Percentiles rank a stretch among this genome's conserved stretches.
Evolutionary conservation across 164 flowering plant species (phyloP).

Genomic region (Euptelea pleiosperma): DNA sequence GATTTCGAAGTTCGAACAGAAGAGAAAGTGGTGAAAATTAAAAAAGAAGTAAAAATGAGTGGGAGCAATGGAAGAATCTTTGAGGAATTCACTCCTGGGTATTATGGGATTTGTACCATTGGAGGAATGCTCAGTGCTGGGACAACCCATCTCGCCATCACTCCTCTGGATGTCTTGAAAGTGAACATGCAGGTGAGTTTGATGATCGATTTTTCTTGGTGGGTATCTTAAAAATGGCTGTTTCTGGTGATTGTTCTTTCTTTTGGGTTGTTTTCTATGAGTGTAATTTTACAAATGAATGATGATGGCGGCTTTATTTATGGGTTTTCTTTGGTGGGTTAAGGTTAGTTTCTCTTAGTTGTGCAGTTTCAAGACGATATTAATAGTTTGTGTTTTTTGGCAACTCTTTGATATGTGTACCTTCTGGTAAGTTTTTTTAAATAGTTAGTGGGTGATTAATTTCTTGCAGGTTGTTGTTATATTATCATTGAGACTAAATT

Average conservation of each 20-base stretch:
- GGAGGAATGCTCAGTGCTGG: slow-evolving; percentile 87
- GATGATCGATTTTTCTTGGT: background rate
- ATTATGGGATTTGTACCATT: slow-evolving; percentile 53
- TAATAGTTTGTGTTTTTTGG: too few relatives aligned
- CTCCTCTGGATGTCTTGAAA: slow-evolving; percentile 80
- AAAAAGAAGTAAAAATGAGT: slow-evolving; percentile 4
- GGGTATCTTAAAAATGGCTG: background rate
- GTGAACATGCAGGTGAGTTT: slow-evolving; percentile 74
- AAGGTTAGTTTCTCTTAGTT: background rate
- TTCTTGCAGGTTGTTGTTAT: too few relatives aligned
- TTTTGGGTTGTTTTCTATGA: background rate
- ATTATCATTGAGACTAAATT: too few relatives aligned
- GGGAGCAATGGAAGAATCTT: slow-evolving; percentile 14
- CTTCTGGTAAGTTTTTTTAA: too few relatives aligned
- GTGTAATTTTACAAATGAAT: background rate
- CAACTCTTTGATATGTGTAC: too few relatives aligned
- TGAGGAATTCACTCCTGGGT: slow-evolving; percentile 37
- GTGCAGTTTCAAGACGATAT: too few relatives aligned
- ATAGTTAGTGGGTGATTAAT: too few relatives aligned
- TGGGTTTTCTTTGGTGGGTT: background rate
- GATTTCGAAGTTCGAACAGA: slow-evolving; percentile 6
- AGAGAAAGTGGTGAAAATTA: slow-evolving; percentile 4
- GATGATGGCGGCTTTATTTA: background rate
- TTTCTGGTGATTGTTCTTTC: background rate
- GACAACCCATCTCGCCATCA: slow-evolving; percentile 63